Evolutionary conservation across 2,329 filamentous ascomycete genomes (phyloP), one percentile per base, ranked within the genome.

Genomic region (Bipolaris sorokiniana): DNA sequence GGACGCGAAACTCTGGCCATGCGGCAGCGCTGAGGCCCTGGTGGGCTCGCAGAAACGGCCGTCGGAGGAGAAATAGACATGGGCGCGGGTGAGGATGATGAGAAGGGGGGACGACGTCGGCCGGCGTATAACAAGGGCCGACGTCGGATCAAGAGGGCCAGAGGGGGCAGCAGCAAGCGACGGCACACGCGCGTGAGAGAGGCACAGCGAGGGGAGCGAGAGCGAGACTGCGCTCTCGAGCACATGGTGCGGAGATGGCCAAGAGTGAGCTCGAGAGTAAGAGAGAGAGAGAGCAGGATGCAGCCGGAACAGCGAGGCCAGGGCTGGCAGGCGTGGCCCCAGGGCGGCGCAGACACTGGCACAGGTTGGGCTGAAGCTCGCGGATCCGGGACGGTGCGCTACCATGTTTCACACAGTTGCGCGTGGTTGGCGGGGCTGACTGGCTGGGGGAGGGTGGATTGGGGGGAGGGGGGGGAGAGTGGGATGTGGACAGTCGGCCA

Each of bases 311-410:
- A 62, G 47, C 26, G 26, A 54, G 61, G 53, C 56, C 51, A 42
- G 49, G 53, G 42, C 23, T 26, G 26, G 26, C 26, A 9, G 42
- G n/a, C 23, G 42, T 31, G 42, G 26, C 42, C 42, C 26, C 23
- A 45, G 42, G 23, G 26, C 42, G 26, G 42, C 42, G 41, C 56
- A 31, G 33, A 44, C 42, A 51, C 38, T 50, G 61, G 61, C 55
- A 37, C 38, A 47, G 51, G 54, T 26, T 60, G 62, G 65, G 54
- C 61, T 62, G 65, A 59, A 37, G 58, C 36, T 59, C 70, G 71
- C 70, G 69, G 69, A 72, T 62, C 59, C 71, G 71, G 71, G 67
- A 73, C 61, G 67, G 59, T 55, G 68, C 70, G 69, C 71, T 67
- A 26, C 26, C 26, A 71, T 69, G 70, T 72, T 74, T 74, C 70